Evolutionary conservation across 2,329 filamentous ascomycete species (phyloP), one percentile per base, ranked within the genome.

Genomic region (Fusarium sp.): DNA sequence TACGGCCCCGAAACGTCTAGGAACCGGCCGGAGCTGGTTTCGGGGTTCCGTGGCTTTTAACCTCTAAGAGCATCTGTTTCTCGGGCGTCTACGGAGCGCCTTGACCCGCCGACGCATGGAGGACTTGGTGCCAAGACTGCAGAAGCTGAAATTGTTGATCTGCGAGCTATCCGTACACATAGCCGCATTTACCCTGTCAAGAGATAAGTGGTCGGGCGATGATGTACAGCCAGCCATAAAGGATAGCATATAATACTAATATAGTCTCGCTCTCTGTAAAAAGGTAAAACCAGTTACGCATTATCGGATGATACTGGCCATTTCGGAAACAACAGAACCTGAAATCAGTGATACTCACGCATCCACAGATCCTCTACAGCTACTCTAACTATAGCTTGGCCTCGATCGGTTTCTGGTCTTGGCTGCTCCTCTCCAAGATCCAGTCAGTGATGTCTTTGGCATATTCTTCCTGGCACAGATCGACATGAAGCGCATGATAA

Each of bases 401-500:
- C 59, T 79, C 79, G 4, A 77, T 61, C 42, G 73, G 63, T 18
- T 73, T 69, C 20, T 57, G 71, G 74, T 45, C 71, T 51, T 47
- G 58, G 44, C 68, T 78, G 45, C 68, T 78, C 54, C 81, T 81
- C 74, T 85, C 84, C 67, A 93, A 78, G 62, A 94, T 90, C 91
- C 92, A 95, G 65, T 89, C 86, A 7, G 83, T 86, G 10, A 93
- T 84, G 78, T 94, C 91, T 60, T 85, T 86, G 61, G 83, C 85
- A 72, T 88, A 90, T 72, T 86, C 83, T 63, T 87, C 84, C 78
- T 85, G 86, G 64, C 84, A 86, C 14, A 83, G 79, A 65, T 93
- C 91, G 3, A 86, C 84, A 78, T 93, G 91, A 72, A 93, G 81
- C 83, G 93, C 92, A 83, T 98, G 95, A 80, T 90, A 94, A 79